phyloP scores from a whole-genome alignment of 164 flowering plant species.

The Magnolia officinalis region DNA sequence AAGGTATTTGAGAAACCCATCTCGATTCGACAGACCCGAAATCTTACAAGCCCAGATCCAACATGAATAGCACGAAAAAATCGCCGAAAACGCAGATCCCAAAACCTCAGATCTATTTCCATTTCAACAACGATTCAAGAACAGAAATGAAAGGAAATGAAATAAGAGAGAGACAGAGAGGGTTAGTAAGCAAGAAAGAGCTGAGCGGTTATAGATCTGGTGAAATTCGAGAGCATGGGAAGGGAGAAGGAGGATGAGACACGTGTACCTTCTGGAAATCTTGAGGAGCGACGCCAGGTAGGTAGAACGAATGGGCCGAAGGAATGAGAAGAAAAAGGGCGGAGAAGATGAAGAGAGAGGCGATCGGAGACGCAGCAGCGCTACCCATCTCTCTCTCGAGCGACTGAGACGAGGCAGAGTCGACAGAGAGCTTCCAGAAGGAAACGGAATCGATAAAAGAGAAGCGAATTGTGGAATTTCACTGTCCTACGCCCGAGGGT shows the following conservation, averaged over 20 bases:
- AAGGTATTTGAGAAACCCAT: not conserved
- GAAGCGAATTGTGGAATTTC: no score
- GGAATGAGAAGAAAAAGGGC: conserved; percentile 16
- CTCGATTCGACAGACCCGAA: not conserved
- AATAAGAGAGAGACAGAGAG: not conserved
- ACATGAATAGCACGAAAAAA: not conserved
- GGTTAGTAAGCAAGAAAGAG: no score
- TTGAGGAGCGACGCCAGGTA: conserved; percentile 58
- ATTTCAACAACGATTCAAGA: not conserved
- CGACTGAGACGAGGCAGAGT: not conserved
- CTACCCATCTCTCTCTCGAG: conserved; percentile 6
- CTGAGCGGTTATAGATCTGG: not conserved
- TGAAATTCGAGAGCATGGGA: not conserved
- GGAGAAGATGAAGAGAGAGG: conserved; percentile 5
- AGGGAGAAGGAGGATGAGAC: not conserved
- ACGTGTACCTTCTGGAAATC: conserved; percentile 37
- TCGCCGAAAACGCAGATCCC: conserved; percentile 4
- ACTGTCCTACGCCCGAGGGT: no score
- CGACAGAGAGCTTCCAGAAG: not conserved
- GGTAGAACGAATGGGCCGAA: conserved; percentile 34
- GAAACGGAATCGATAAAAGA: not conserved
- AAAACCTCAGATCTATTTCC: conserved; percentile 10
- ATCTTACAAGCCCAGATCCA: not conserved
- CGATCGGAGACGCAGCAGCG: not conserved
- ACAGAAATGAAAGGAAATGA: not conserved